A percentile compares a stretch with the other conserved stretches of the same genome.
Conservation (phyloP, 345 rosid species). For the Schrenkiella parvula region DNA sequence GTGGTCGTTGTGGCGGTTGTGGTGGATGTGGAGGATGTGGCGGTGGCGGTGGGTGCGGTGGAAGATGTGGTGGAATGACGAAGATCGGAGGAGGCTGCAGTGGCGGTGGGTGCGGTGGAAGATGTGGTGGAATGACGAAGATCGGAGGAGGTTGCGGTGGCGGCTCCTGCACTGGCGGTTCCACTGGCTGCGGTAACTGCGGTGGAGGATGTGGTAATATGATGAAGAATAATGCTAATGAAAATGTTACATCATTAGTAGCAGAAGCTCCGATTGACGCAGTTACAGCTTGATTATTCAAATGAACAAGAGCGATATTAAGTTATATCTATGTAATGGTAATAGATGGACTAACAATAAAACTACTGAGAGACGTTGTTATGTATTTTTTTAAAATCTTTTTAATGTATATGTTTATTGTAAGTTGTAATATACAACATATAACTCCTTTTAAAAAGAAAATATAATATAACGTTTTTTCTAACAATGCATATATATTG, state of each 20-base stretch:
- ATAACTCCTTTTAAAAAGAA: neutral
- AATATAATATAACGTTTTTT: neutral
- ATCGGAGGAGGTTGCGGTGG: conserved; percentile 29
- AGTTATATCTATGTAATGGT: neutral
- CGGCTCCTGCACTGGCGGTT: conserved; percentile 26
- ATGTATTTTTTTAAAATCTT: neutral
- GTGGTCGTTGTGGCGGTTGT: conserved; percentile 25
- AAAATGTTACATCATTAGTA: conserved; percentile 1
- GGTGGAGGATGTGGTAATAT: conserved; percentile 23
- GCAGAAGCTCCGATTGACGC: neutral
- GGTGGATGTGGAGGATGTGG: conserved; percentile 26
- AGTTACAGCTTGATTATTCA: conserved; percentile 10
- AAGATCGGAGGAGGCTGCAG: conserved; percentile 13
- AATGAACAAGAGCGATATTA: neutral
- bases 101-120: conserved; percentile 6
- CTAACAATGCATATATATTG: neutral
- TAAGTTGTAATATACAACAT: neutral
- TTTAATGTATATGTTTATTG: neutral
- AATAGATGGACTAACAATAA: neutral
- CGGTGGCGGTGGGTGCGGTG: conserved; percentile 5
- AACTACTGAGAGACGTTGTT: neutral
- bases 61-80: conserved; percentile 22
- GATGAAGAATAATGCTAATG: conserved; percentile 9
- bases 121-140: conserved; percentile 25
- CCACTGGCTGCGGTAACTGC: conserved; percentile 30